Conservation (phyloP, 2,329 filamentous ascomycete species). For the Colletotrichum simmondsii region DNA sequence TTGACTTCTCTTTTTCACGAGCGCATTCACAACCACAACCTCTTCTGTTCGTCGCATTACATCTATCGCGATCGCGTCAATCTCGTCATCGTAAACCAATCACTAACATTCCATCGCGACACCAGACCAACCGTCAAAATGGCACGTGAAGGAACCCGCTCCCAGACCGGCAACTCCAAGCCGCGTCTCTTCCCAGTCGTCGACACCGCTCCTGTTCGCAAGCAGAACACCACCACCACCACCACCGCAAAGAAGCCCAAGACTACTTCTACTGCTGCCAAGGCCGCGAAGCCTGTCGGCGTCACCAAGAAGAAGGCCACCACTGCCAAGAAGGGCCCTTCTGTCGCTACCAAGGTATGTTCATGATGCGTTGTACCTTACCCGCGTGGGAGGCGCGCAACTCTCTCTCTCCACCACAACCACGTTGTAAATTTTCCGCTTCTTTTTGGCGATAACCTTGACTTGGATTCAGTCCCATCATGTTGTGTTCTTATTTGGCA, state of each 20-base stretch:
- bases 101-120: neutral
- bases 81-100: neutral
- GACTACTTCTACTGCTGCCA: slow-evolving; percentile 7
- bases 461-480: neutral
- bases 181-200: slow-evolving; percentile 62
- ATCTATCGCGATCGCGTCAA: slow-evolving; percentile 11
- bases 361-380: neutral
- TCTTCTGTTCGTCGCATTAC: neutral
- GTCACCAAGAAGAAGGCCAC: slow-evolving; percentile 35
- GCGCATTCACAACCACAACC: slow-evolving; percentile 8
- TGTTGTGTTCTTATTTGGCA: neutral
- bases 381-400: neutral
- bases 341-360: slow-evolving; percentile 32
- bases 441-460: neutral
- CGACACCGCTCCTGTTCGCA: slow-evolving; percentile 58
- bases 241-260: slow-evolving; percentile 25
- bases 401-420: neutral
- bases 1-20: neutral
- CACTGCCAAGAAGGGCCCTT: slow-evolving; percentile 30
- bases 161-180: slow-evolving; percentile 62
- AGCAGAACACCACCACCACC: slow-evolving; percentile 44
- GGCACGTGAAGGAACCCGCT: slow-evolving; percentile 63
- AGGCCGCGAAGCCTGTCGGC: slow-evolving; percentile 33
- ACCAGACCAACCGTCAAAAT: slow-evolving; percentile 41
- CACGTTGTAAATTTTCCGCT: neutral